phyloP scores from a whole-genome alignment of 805 yeast genomes.

The Schizosaccharomyces japonicus region DNA sequence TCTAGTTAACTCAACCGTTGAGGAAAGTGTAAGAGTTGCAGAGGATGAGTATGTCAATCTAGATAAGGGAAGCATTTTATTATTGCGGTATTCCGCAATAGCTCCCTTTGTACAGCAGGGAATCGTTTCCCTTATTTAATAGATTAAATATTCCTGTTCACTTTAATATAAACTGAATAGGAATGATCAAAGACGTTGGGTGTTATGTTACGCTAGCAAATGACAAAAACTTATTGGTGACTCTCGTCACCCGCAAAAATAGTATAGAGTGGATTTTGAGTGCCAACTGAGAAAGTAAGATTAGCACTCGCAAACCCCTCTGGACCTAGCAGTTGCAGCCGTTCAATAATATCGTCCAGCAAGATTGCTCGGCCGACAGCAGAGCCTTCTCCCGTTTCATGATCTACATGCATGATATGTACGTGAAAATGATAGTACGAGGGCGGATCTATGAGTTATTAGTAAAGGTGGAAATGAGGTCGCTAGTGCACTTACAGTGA shows the following conservation, averaged over 20 bases:
- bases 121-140: not conserved
- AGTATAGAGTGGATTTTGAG: slow-evolving; percentile 54
- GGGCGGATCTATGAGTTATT: slow-evolving; percentile 35
- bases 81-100: not conserved
- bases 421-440: slow-evolving; percentile 88
- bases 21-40: not conserved
- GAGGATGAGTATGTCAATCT: slow-evolving; percentile 1
- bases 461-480: not conserved
- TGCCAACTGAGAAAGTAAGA: slow-evolving; percentile 46
- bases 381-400: slow-evolving; percentile 39
- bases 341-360: slow-evolving; percentile 60
- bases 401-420: slow-evolving; percentile 56
- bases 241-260: too few relatives aligned
- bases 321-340: slow-evolving; percentile 27
- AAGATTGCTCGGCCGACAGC: slow-evolving; percentile 67
- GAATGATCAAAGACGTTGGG: too few relatives aligned
- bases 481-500: slow-evolving; percentile 25
- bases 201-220: too few relatives aligned
- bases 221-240: too few relatives aligned
- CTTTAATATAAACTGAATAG: not conserved
- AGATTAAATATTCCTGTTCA: not conserved
- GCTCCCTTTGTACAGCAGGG: not conserved
- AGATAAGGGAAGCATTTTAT: not conserved
- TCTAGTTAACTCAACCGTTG: slow-evolving; percentile 22
- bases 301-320: slow-evolving; percentile 33